These are phyloP conservation scores for Cucumis sativus DNA, from an alignment of 306 rosid genomes.

Conservation along the genomic window Cucumber_9930_V3 NC_026659.2:466001-466500, in stretches of 20 bases:
- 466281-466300: neutral
- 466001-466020: no score
- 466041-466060: no score
- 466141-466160: no score
- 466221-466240: neutral
- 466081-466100: no score
- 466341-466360: neutral
- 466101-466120: no score
- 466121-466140: no score
- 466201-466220: neutral
- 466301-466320: neutral
- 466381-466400: neutral
- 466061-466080: no score
- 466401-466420: neutral
- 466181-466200: neutral
- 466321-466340: neutral
- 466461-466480: neutral
- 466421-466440: slow-evolving; percentile 12
- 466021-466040: no score
- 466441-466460: slow-evolving; percentile 41
- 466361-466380: neutral
- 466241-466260: neutral
- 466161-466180: no score
- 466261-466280: neutral
- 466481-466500: slow-evolving; percentile 2